Percentiles rank a stretch among this genome's conserved stretches.
Evolutionary conservation across 345 rosid genomes (phyloP).

Genomic region (Citropsis articulata): DNA sequence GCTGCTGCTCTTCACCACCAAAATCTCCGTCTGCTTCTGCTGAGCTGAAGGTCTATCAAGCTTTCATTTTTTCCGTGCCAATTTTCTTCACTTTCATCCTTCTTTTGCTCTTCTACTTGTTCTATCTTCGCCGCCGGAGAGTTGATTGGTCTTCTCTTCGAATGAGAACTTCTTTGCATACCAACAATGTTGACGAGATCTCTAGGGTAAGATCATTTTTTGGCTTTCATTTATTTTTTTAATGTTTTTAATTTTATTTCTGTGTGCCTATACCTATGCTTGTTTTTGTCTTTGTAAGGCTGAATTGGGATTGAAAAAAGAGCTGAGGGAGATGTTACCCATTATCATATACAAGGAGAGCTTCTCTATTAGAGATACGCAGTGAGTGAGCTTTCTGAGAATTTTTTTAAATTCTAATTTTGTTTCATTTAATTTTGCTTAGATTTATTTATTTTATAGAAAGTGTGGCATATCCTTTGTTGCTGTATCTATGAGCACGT

Average conservation of each 20-base stretch:
- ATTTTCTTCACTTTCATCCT: constrained; percentile 72
- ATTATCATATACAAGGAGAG: constrained; percentile 72
- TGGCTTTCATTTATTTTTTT: neutral
- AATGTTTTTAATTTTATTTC: neutral
- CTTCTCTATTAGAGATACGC: constrained; percentile 70
- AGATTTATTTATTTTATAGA: neutral
- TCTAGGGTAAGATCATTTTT: constrained; percentile 26
- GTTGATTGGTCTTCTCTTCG: constrained; percentile 65
- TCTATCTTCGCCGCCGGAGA: constrained; percentile 73
- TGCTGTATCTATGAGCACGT: neutral
- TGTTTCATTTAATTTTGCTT: neutral
- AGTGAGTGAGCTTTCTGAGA: constrained; percentile 42
- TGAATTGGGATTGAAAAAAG: constrained; percentile 78
- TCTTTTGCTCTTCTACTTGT: constrained; percentile 69
- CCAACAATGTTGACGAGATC: constrained; percentile 19
- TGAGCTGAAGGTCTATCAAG: constrained; percentile 72
- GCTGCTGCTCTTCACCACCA: constrained; percentile 19
- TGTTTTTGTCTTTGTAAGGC: constrained; percentile 32
- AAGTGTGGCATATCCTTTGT: neutral
- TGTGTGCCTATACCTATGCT: neutral
- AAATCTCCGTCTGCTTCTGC: constrained; percentile 29
- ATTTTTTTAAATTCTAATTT: neutral
- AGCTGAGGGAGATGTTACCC: constrained; percentile 91
- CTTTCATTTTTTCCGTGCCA: constrained; percentile 76
- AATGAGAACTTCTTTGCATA: constrained; percentile 39